Base-by-base conservation (phyloP, 1,284 basidiomycete species). In the Heliocybe sulcata region DNA sequence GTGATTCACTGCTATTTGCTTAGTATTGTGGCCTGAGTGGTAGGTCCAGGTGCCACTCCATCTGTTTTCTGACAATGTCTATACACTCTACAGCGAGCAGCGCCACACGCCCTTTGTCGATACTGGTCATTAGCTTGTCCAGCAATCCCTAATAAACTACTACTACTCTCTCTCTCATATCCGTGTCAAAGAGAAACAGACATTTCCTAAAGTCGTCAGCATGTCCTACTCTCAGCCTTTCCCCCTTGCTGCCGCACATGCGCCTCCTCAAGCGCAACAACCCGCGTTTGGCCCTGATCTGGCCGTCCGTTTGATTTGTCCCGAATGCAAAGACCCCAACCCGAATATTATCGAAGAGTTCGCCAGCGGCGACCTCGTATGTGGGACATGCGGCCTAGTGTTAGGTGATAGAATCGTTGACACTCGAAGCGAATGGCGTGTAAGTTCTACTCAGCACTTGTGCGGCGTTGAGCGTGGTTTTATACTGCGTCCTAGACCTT, bases 331-430 rank as follows among this genome's bases (percentile, higher is more conserved):
- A 71, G 88, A 90, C 65, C 92, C 92, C 57, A 92, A 92, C 63
- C 93, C 94, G 14, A 89, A 96, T 61, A 92, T 99, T 64, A 82
- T 95, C 64, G 97, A 99, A 76, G 94, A 98, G 74, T 98, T 97
- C 74, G 90, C 92, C 65, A 92, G 91, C 61, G 97, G 97, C 64
- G 97, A 99, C 73, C 82, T 99, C 62, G 96, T 98, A 59, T 99
- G 97, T 75, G 94, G 92, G 61, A 86, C 86, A 61, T 99, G 97
- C 78, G 97, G 97, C 60, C 79, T 97, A 61, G 93, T 98, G 58
- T 77, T 98, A 59, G 94, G 95, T 65, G 95, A 99, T 70, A 83
- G 94, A 64, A 90, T 99, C 58, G 94, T 99, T 47, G 97, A 99
- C 71, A 99, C 97, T 27, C 80, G 97, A 65, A 95, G 92, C 73